Conservation (phyloP, 2,329 filamentous ascomycete species). For the Colletotrichum chrysophilum region DNA sequence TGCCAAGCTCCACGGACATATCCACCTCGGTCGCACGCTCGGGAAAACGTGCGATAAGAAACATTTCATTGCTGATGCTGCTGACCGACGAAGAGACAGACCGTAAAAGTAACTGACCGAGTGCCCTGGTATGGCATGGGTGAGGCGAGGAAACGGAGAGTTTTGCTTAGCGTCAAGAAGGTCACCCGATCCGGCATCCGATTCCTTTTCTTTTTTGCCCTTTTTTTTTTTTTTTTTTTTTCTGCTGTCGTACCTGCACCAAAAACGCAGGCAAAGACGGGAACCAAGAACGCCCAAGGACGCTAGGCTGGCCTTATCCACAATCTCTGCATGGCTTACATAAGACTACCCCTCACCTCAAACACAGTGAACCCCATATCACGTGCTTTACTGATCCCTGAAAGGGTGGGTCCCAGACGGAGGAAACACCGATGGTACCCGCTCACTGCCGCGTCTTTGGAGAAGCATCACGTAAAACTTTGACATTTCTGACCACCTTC, state of each 20-base stretch:
- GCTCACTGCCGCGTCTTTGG: background rate
- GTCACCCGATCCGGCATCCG: background rate
- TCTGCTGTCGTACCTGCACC: background rate
- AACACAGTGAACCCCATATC: background rate
- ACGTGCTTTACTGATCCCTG: background rate
- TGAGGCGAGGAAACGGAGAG: background rate
- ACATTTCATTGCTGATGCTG: background rate
- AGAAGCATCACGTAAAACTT: constrained; percentile 16
- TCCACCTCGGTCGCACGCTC: constrained; percentile 15
- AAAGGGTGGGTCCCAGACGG: background rate
- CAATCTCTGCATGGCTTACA: background rate
- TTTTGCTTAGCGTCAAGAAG: background rate
- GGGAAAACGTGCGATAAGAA: constrained; percentile 14
- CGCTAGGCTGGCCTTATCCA: background rate
- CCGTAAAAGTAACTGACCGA: background rate
- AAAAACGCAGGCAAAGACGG: background rate
- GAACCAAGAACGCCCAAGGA: background rate
- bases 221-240: too few relatives aligned
- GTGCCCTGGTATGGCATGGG: background rate
- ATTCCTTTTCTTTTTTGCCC: background rate
- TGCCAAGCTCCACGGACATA: constrained; percentile 3
- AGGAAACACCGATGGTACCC: constrained; percentile 10
- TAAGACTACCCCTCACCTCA: background rate
- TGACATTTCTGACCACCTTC: background rate
- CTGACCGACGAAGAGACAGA: background rate